These are phyloP conservation scores for Ceratobasidium sp. DNA, from an alignment of 1,284 basidiomycete species.

Conservation along the genomic window DNA sequence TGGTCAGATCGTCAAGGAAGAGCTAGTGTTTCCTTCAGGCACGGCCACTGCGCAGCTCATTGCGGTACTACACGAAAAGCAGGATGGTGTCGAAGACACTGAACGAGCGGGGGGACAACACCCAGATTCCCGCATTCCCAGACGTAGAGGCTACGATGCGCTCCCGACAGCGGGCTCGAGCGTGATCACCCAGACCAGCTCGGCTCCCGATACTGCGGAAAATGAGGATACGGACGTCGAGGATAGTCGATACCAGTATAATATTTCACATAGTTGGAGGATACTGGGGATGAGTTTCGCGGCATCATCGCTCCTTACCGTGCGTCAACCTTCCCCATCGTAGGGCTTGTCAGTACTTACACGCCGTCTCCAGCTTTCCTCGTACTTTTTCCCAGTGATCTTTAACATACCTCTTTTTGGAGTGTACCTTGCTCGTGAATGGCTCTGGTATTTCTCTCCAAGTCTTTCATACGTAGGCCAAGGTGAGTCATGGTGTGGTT, in stretches of 20 bases:
- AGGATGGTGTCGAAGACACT: not conserved
- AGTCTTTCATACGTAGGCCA: constrained; percentile 93
- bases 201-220: constrained; percentile 48
- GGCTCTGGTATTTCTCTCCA: constrained; percentile 96
- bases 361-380: constrained; percentile 68
- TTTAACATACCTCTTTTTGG: constrained; percentile 94
- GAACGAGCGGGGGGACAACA: constrained; percentile 51
- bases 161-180: constrained; percentile 57
- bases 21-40: constrained; percentile 93
- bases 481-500: constrained; percentile 62
- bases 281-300: constrained; percentile 81
- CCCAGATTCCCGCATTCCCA: constrained; percentile 66
- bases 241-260: constrained; percentile 49
- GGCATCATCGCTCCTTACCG: constrained; percentile 78
- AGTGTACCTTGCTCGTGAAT: constrained; percentile 83
- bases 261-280: constrained; percentile 72
- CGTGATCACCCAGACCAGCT: constrained; percentile 53
- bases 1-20: constrained; percentile 88
- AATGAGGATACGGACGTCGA: constrained; percentile 57
- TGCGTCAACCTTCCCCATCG: constrained; percentile 59
- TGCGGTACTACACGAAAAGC: constrained; percentile 79
- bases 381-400: constrained; percentile 90
- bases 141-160: constrained; percentile 68
- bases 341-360: not conserved
- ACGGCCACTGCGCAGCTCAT: constrained; percentile 98